Percentiles rank a stretch among this genome's conserved stretches.
Evolutionary conservation across 768 basidiomycete species (phyloP).

Genomic region (Leccinellum albellum): DNA sequence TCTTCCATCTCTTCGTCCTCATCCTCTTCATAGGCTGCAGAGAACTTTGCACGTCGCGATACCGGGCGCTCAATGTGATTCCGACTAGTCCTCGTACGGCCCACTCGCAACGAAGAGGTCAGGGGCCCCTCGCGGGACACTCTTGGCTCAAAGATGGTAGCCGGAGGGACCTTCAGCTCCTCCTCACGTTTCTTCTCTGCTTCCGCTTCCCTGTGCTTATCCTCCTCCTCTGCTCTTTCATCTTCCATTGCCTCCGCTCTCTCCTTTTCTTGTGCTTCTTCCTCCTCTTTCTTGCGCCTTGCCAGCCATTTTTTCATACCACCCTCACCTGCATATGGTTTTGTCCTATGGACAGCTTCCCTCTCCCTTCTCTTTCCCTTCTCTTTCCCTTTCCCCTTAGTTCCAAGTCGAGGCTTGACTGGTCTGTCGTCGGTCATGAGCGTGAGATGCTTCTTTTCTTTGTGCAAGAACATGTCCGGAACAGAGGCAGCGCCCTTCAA

Average conservation of each 20-base stretch:
- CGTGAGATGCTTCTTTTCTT: constrained; percentile 38
- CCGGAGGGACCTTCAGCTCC: constrained; percentile 14
- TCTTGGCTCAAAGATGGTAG: constrained; percentile 20
- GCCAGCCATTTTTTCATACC: constrained; percentile 76
- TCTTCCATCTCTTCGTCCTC: constrained; percentile 42
- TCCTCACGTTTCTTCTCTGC: constrained; percentile 16
- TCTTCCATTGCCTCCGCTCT: constrained; percentile 33
- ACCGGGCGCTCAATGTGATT: constrained; percentile 59
- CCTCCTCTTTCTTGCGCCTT: constrained; percentile 54
- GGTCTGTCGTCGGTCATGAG: constrained; percentile 62
- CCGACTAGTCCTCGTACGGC: constrained; percentile 53
- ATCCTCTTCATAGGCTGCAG: constrained; percentile 59
- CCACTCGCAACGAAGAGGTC: constrained; percentile 60
- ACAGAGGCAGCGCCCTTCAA: constrained; percentile 38
- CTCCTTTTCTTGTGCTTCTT: constrained; percentile 40
- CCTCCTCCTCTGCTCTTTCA: constrained; percentile 30
- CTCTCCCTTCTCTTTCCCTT: constrained; percentile 35
- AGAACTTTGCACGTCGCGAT: constrained; percentile 53
- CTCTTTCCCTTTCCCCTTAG: constrained; percentile 35
- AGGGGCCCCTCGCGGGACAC: constrained; percentile 16
- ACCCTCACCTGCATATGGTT: constrained; percentile 76
- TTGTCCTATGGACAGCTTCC: constrained; percentile 48
- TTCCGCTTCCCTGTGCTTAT: constrained; percentile 18
- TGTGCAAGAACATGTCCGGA: constrained; percentile 64
- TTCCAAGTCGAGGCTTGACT: constrained; percentile 46